Evolutionary conservation across 345 rosid species (phyloP).

Genomic region (Moringa oleifera): DNA sequence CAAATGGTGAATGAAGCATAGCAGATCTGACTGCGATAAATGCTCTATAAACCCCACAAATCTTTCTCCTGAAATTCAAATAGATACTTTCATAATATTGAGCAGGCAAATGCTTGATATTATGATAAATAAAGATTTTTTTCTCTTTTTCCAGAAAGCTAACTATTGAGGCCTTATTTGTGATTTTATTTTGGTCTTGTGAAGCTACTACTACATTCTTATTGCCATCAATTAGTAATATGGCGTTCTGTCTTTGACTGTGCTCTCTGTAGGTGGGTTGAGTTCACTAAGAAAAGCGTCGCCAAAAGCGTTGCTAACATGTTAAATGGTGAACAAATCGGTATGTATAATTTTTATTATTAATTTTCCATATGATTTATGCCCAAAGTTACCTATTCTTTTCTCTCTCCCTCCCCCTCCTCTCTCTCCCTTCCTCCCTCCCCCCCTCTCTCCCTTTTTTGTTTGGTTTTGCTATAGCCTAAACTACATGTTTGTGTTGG

Average conservation of each 20-base stretch:
- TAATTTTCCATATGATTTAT: too few species aligned
- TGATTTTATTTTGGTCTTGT: neutral
- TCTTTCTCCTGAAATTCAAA: too few species aligned
- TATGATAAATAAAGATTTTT: neutral
- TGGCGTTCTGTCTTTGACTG: neutral
- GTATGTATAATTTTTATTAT: slow-evolving; percentile 26
- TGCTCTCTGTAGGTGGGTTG: slow-evolving; percentile 74
- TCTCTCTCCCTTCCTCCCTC: too few species aligned
- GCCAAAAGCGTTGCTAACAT: slow-evolving; percentile 79
- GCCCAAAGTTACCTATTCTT: too few species aligned
- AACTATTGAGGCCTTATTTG: neutral
- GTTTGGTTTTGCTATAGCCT: neutral
- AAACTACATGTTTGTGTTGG: neutral
- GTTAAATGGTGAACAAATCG: slow-evolving; percentile 92
- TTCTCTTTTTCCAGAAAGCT: too few species aligned
- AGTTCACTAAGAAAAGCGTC: slow-evolving; percentile 63
- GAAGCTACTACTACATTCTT: slow-evolving; percentile 3
- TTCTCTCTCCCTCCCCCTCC: too few species aligned
- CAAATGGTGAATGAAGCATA: too few species aligned
- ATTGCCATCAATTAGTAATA: neutral
- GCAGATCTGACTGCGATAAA: too few species aligned
- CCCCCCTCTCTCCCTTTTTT: neutral
- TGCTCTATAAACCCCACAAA: too few species aligned
- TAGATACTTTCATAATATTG: too few species aligned
- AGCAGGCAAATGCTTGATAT: too few species aligned